Conservation (phyloP, 257 asterid species). For the Hygrophila difformis region DNA sequence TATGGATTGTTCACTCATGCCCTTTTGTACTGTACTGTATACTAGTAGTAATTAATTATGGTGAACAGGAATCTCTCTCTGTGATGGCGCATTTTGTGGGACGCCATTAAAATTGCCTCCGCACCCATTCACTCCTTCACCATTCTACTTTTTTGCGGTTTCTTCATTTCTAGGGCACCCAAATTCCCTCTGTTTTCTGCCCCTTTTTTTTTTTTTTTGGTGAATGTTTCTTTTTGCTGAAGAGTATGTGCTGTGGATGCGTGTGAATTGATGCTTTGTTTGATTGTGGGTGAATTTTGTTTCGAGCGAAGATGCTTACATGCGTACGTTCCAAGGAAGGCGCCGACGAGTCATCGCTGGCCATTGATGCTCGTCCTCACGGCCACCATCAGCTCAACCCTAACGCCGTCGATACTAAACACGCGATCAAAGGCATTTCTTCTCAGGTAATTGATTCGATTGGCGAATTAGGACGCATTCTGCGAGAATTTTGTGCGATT, state of each 20-base stretch:
- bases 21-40: no score
- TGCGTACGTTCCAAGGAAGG: constrained; percentile 86
- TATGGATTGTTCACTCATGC: no score
- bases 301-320: constrained; percentile 70
- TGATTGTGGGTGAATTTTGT: no score
- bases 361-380: constrained; percentile 21
- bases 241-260: no score
- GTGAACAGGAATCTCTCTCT: constrained; percentile 16
- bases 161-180: constrained; percentile 1
- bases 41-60: constrained; percentile 11
- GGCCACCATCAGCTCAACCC: constrained; percentile 21
- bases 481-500: neutral
- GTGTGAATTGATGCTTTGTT: no score
- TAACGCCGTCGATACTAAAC: constrained; percentile 40
- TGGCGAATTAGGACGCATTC: neutral
- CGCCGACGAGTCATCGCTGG: constrained; percentile 34
- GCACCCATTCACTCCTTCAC: constrained; percentile 21
- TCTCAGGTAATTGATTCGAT: constrained; percentile 62
- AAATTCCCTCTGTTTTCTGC: neutral
- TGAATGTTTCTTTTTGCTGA: no score
- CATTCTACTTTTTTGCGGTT: constrained; percentile 5
- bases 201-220: no score
- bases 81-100: constrained; percentile 46
- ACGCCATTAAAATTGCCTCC: constrained; percentile 27
- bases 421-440: constrained; percentile 53